Percentiles rank a stretch among this genome's conserved stretches.
phyloP scores from a whole-genome alignment of 345 rosid genomes.

The Leavenworthia alabamica region DNA sequence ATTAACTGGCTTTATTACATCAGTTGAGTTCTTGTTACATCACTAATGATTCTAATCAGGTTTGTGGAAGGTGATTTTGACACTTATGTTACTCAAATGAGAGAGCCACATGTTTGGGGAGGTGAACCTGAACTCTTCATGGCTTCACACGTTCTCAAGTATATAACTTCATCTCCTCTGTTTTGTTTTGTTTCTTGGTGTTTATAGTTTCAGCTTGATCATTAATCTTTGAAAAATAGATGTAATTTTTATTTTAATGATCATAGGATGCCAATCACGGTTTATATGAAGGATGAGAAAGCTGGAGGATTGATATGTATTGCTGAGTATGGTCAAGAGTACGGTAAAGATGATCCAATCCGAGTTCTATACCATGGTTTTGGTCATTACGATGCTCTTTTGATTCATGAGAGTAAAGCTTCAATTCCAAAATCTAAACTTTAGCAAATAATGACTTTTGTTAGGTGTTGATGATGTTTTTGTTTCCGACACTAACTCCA shows the following conservation, averaged over 20 bases:
- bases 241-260: too few relatives aligned
- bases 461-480: too few relatives aligned
- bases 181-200: neutral
- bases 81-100: constrained; percentile 59
- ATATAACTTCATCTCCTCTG: constrained; percentile 12
- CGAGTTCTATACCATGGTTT: constrained; percentile 77
- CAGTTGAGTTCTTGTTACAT: neutral
- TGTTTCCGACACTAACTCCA: too few relatives aligned
- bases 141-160: constrained; percentile 94
- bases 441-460: too few relatives aligned
- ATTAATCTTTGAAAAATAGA: too few relatives aligned
- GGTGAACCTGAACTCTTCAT: constrained; percentile 97
- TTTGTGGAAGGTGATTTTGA: constrained; percentile 94
- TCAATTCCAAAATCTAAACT: constrained; percentile 25
- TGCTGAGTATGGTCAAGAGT: constrained; percentile 90
- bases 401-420: constrained; percentile 9
- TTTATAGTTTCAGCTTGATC: neutral
- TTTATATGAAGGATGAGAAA: constrained; percentile 63
- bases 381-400: constrained; percentile 87
- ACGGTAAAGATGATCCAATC: constrained; percentile 70
- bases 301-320: constrained; percentile 73
- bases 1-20: too few relatives aligned
- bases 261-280: constrained; percentile 85
- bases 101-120: constrained; percentile 94
- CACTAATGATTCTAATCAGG: constrained; percentile 42